Conservation (phyloP, 2,329 filamentous ascomycete species). For the Madurella mycetomatis region DNA sequence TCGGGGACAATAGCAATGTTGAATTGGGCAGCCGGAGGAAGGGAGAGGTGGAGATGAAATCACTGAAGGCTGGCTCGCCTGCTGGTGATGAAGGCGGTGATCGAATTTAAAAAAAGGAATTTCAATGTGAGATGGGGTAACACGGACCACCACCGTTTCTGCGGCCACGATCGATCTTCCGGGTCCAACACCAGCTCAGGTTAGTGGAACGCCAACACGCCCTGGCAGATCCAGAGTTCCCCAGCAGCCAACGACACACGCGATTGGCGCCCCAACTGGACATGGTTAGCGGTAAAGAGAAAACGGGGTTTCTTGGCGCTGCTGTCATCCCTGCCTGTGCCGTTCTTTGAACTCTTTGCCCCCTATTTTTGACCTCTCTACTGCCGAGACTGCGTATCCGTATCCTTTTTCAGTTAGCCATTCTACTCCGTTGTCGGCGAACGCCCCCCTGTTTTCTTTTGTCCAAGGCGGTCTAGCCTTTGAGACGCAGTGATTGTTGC, state of each 20-base stretch:
- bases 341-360: neutral
- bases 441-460: neutral
- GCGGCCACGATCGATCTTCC: neutral
- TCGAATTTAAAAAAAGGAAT: slow-evolving; percentile 21
- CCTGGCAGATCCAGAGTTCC: neutral
- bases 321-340: neutral
- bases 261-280: slow-evolving; percentile 4
- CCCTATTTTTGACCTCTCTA: too few species aligned
- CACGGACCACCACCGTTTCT: slow-evolving; percentile 13
- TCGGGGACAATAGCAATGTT: slow-evolving; percentile 19
- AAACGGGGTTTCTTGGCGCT: slow-evolving; percentile 8
- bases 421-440: neutral
- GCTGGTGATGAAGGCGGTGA: slow-evolving; percentile 19
- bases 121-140: slow-evolving; percentile 8
- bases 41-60: neutral
- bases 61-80: neutral
- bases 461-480: slow-evolving; percentile 4
- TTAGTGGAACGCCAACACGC: too few species aligned
- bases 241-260: neutral
- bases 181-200: neutral
- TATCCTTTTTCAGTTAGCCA: neutral
- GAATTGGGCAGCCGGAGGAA: slow-evolving; percentile 20
- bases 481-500: slow-evolving; percentile 12
- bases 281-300: neutral
- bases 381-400: too few species aligned